Evolutionary conservation across 306 rosid genomes (phyloP).

Genomic region (Quercus aquifolioides): DNA sequence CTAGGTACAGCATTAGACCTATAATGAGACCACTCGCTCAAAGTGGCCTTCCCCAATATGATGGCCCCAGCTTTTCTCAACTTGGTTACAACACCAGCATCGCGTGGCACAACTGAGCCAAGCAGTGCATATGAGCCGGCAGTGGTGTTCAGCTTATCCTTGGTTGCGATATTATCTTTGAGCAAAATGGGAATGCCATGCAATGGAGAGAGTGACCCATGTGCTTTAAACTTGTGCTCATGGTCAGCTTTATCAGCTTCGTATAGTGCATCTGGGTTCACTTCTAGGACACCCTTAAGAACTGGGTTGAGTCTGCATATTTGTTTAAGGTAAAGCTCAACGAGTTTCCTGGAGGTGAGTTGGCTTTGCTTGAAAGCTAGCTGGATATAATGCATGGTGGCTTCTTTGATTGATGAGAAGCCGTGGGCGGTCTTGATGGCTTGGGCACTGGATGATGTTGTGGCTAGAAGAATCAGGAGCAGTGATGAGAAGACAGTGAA

Average conservation of each 20-base stretch:
- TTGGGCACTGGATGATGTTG: not conserved
- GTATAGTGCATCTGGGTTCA: constrained; percentile 46
- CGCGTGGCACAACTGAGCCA: constrained; percentile 44
- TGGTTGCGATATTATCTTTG: constrained; percentile 58
- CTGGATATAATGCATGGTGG: constrained; percentile 41
- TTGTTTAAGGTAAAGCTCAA: constrained; percentile 36
- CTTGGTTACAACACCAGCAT: constrained; percentile 45
- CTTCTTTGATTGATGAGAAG: constrained; percentile 31
- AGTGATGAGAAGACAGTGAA: constrained; percentile 17
- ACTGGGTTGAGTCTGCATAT: constrained; percentile 35
- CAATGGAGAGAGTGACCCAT: constrained; percentile 6
- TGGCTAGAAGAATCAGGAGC: constrained; percentile 23
- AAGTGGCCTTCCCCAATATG: constrained; percentile 54
- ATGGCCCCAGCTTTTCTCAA: constrained; percentile 51
- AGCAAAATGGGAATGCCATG: constrained; percentile 60
- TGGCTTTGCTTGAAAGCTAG: constrained; percentile 37
- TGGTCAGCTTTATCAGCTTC: constrained; percentile 49
- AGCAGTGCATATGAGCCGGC: constrained; percentile 58
- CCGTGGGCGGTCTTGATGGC: not conserved
- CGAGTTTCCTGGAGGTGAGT: constrained; percentile 40
- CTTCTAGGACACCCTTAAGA: constrained; percentile 23
- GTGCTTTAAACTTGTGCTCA: constrained; percentile 23
- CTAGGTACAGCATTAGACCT: constrained; percentile 27
- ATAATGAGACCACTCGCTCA: constrained; percentile 44
- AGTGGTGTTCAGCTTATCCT: constrained; percentile 55